phyloP scores from a whole-genome alignment of 495 filamentous ascomycete genomes.

The Penicillium chermesinum region DNA sequence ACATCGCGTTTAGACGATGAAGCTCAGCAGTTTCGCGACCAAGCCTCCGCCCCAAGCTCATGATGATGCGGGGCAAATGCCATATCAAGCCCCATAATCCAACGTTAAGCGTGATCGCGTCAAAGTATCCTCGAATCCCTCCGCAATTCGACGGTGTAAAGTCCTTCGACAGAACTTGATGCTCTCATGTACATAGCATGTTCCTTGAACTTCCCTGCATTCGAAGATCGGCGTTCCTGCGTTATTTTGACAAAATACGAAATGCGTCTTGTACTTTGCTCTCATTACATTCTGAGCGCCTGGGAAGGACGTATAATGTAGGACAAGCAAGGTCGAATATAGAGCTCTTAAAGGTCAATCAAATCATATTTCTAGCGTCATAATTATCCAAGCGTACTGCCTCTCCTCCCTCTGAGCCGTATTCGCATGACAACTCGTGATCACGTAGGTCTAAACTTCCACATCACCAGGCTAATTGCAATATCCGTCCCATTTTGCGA shows the following conservation, averaged over 20 bases:
- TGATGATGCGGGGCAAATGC: neutral
- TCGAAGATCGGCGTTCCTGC: neutral
- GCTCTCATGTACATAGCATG: neutral
- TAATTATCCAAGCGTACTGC: neutral
- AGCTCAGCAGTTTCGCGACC: neutral
- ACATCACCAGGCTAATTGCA: too few relatives aligned
- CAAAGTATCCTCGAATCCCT: too few relatives aligned
- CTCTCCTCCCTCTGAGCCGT: neutral
- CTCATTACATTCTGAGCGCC: too few relatives aligned
- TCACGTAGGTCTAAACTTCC: neutral
- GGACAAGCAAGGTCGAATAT: too few relatives aligned
- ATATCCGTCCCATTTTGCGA: neutral
- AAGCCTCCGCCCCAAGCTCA: neutral
- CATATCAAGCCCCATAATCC: too few relatives aligned
- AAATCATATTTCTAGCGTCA: too few relatives aligned
- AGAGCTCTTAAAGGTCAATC: too few relatives aligned
- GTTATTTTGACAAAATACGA: neutral
- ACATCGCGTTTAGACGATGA: conserved; percentile 13
- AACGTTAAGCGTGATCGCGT: too few relatives aligned
- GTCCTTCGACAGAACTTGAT: neutral
- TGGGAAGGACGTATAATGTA: too few relatives aligned
- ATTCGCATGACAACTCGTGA: conserved; percentile 4
- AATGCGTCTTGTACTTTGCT: too few relatives aligned
- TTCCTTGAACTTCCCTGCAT: neutral
- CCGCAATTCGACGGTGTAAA: too few relatives aligned